These are phyloP conservation scores for Gracilaria domingensis DNA, from an alignment of 23 red algal genomes.

Conservation along the genomic window DNA sequence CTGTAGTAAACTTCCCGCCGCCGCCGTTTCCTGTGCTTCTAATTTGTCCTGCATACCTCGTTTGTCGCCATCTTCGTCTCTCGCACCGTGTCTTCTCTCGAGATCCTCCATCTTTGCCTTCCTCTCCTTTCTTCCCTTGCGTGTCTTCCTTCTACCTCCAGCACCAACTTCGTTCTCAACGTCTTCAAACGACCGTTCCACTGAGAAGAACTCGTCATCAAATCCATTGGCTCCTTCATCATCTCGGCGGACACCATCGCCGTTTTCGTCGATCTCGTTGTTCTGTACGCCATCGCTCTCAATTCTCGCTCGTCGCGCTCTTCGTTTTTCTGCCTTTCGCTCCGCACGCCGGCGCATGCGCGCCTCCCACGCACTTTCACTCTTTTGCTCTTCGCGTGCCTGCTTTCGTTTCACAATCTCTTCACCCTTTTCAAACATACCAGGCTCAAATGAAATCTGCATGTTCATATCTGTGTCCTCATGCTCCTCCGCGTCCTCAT, in stretches of 20 bases:
- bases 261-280: neutral
- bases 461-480: constrained; percentile 68
- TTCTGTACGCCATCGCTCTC: neutral
- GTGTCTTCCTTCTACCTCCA: neutral
- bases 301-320: constrained; percentile 35
- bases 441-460: constrained; percentile 85
- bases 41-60: neutral
- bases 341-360: constrained; percentile 80
- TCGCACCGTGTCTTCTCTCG: neutral
- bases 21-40: neutral
- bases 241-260: neutral
- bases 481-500: constrained; percentile 39
- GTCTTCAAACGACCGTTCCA: constrained; percentile 41
- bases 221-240: constrained; percentile 17
- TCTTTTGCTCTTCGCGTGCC: constrained; percentile 51
- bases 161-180: constrained; percentile 19
- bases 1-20: constrained; percentile 1
- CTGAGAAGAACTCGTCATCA: constrained; percentile 84
- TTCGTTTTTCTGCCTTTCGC: constrained; percentile 80
- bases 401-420: constrained; percentile 78
- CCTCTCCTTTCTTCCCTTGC: constrained; percentile 15
- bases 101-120: neutral
- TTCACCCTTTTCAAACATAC: constrained; percentile 80
- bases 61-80: neutral
- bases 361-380: constrained; percentile 88